Conservation (phyloP, 192 early-diverging fungal genomes). For the Backusella macrospora region DNA sequence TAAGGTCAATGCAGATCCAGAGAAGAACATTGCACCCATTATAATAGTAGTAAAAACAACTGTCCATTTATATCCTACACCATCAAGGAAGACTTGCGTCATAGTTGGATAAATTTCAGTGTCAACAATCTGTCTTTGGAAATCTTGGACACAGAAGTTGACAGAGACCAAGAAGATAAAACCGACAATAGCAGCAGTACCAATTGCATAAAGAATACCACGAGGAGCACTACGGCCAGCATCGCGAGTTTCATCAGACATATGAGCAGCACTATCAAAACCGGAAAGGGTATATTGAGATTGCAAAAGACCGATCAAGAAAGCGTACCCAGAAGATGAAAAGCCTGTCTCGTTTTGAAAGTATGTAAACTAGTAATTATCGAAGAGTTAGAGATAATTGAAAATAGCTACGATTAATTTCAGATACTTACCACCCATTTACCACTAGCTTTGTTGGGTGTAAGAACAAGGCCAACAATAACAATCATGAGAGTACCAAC, state of each 20-base stretch:
- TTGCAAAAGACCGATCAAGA: slow-evolving; percentile 53
- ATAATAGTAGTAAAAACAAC: slow-evolving; percentile 48
- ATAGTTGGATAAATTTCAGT: slow-evolving; percentile 36
- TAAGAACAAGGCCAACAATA: slow-evolving; percentile 42
- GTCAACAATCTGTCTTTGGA: slow-evolving; percentile 43
- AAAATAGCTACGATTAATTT: background rate
- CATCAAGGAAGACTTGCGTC: slow-evolving; percentile 49
- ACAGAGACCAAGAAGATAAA: slow-evolving; percentile 50
- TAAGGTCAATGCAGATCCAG: slow-evolving; percentile 48
- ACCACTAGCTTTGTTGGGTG: slow-evolving; percentile 41
- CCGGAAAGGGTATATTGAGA: slow-evolving; percentile 61
- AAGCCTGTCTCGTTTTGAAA: slow-evolving; percentile 58
- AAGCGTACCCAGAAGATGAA: slow-evolving; percentile 47
- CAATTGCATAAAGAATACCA: slow-evolving; percentile 50
- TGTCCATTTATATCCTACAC: slow-evolving; percentile 47
- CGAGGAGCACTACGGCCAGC: slow-evolving; percentile 44
- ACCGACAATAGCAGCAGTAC: slow-evolving; percentile 42
- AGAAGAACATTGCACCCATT: slow-evolving; percentile 53
- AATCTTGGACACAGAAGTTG: slow-evolving; percentile 49
- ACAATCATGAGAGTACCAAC: slow-evolving; percentile 46
- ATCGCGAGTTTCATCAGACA: slow-evolving; percentile 55
- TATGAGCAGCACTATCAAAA: slow-evolving; percentile 45
- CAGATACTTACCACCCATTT: slow-evolving; percentile 44
- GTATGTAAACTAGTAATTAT: slow-evolving; percentile 45
- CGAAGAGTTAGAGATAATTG: slow-evolving; percentile 17